phyloP scores from a whole-genome alignment of 805 yeast species.

The Metschnikowia koreensis region DNA sequence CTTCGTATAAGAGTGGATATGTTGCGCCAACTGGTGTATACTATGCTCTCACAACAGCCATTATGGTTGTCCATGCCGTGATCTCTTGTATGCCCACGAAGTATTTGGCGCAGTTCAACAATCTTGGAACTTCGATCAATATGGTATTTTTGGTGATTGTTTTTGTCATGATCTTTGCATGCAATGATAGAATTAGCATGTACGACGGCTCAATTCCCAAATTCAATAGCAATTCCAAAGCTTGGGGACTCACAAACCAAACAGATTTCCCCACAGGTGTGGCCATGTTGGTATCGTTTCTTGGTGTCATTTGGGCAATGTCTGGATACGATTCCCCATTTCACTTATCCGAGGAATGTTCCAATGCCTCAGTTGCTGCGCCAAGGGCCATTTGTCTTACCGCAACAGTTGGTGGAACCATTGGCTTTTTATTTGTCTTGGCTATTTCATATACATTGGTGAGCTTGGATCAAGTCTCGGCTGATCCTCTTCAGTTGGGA shows the following conservation, averaged over 20 bases:
- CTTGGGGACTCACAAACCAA: slow-evolving; percentile 56
- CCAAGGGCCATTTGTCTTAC: slow-evolving; percentile 68
- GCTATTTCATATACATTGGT: slow-evolving; percentile 62
- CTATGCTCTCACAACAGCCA: slow-evolving; percentile 51
- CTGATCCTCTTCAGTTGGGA: slow-evolving; percentile 48
- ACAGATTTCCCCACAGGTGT: slow-evolving; percentile 67
- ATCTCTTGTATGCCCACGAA: slow-evolving; percentile 55
- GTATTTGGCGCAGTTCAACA: slow-evolving; percentile 51
- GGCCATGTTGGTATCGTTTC: slow-evolving; percentile 53
- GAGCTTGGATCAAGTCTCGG: slow-evolving; percentile 45
- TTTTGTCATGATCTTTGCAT: slow-evolving; percentile 53
- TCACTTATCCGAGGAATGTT: slow-evolving; percentile 71
- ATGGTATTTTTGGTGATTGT: slow-evolving; percentile 50
- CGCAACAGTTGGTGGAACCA: slow-evolving; percentile 50
- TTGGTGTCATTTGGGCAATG: slow-evolving; percentile 71
- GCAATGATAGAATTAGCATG: slow-evolving; percentile 41
- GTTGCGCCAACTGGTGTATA: slow-evolving; percentile 47
- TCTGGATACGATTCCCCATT: slow-evolving; percentile 75
- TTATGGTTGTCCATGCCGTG: slow-evolving; percentile 46
- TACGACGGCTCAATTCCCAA: slow-evolving; percentile 38
- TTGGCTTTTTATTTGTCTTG: slow-evolving; percentile 58
- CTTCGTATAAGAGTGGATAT: slow-evolving; percentile 37
- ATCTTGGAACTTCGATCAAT: slow-evolving; percentile 49
- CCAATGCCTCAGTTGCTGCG: slow-evolving; percentile 60
- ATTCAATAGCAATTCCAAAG: slow-evolving; percentile 47